Evolutionary conservation across 1,284 basidiomycete genomes (phyloP).

Genomic region (Trichosporon inkin): DNA sequence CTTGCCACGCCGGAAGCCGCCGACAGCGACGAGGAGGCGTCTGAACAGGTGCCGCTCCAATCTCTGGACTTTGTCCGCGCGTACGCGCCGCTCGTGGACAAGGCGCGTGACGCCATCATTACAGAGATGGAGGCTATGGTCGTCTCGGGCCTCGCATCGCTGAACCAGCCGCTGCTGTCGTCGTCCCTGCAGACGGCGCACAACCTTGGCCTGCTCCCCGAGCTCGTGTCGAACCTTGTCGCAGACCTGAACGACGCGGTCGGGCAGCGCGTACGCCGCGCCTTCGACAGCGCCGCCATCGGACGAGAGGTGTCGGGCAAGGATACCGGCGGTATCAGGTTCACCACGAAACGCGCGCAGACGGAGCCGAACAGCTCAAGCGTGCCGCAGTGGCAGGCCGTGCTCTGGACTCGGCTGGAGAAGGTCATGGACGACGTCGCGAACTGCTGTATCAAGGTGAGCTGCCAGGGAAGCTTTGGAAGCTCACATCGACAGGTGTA

Average conservation of each 20-base stretch:
- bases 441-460: slow-evolving; percentile 80
- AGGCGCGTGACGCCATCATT: slow-evolving; percentile 64
- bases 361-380: slow-evolving; percentile 78
- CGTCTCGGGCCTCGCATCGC: slow-evolving; percentile 64
- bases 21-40: slow-evolving; percentile 1
- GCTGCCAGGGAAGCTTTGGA: no score
- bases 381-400: slow-evolving; percentile 72
- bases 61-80: slow-evolving; percentile 65
- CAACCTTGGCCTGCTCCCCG: slow-evolving; percentile 79
- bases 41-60: slow-evolving; percentile 53
- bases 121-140: slow-evolving; percentile 86
- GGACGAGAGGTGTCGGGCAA: slow-evolving; percentile 73
- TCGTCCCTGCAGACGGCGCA: slow-evolving; percentile 91
- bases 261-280: slow-evolving; percentile 68
- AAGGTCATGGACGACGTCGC: slow-evolving; percentile 81
- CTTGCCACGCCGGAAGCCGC: neutral
- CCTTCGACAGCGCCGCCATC: slow-evolving; percentile 81
- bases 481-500: slow-evolving; percentile 64
- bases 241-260: slow-evolving; percentile 78
- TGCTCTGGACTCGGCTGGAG: slow-evolving; percentile 78
- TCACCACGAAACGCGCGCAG: slow-evolving; percentile 55
- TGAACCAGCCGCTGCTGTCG: slow-evolving; percentile 81
- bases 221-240: slow-evolving; percentile 74
- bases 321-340: slow-evolving; percentile 50
- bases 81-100: slow-evolving; percentile 67